Evolutionary conservation across 768 basidiomycete genomes (phyloP).

Genomic region (Tulasnella calospora): DNA sequence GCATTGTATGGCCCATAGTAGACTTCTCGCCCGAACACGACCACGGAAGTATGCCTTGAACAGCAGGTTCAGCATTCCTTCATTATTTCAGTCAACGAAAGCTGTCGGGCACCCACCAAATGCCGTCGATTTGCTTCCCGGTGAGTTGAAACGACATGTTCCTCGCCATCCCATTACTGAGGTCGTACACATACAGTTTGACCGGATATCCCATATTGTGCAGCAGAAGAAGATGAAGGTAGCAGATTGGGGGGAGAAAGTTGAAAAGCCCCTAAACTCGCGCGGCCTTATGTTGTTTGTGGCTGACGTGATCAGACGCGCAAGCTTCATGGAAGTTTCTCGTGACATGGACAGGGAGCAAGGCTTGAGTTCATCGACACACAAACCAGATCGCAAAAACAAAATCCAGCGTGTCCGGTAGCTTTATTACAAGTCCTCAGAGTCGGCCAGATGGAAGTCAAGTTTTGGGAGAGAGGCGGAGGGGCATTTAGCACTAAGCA

Average conservation of each 20-base stretch:
- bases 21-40: slow-evolving; percentile 77
- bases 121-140: slow-evolving; percentile 86
- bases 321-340: slow-evolving; percentile 19
- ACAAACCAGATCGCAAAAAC: neutral
- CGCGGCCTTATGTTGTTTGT: neutral
- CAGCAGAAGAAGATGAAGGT: neutral
- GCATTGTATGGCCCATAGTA: slow-evolving; percentile 59
- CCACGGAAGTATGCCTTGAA: slow-evolving; percentile 85
- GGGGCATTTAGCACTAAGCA: no score
- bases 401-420: neutral
- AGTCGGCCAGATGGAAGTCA: no score
- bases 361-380: neutral
- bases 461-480: no score
- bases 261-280: neutral
- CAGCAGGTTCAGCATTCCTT: slow-evolving; percentile 28
- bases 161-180: slow-evolving; percentile 79
- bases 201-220: slow-evolving; percentile 44
- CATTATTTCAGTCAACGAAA: neutral
- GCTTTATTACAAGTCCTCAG: neutral
- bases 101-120: slow-evolving; percentile 57
- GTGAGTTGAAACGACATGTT: slow-evolving; percentile 74
- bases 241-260: neutral
- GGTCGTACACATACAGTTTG: slow-evolving; percentile 84
- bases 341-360: neutral
- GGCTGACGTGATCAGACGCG: slow-evolving; percentile 15